Evolutionary conservation across 2,329 filamentous ascomycete species (phyloP).

Genomic region (Diaporthe sp.): DNA sequence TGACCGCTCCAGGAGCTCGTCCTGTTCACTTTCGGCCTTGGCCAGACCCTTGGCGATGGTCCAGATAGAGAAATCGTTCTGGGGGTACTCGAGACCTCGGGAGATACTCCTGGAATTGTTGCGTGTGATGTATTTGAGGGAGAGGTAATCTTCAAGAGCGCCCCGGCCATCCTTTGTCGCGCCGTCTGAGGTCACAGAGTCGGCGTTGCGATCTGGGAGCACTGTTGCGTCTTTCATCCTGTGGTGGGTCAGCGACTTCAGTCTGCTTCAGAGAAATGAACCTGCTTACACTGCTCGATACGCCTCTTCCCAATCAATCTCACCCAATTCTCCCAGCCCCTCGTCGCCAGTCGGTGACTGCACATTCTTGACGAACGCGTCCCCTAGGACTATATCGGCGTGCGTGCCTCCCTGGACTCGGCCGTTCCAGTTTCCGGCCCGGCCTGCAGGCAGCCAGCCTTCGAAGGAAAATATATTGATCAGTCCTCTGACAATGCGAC

Average conservation of each 20-base stretch:
- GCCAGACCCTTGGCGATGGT: slow-evolving; percentile 52
- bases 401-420: slow-evolving; percentile 65
- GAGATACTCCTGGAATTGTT: slow-evolving; percentile 58
- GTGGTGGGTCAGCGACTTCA: neutral
- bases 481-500: slow-evolving; percentile 59
- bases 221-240: slow-evolving; percentile 60
- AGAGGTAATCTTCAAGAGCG: slow-evolving; percentile 63
- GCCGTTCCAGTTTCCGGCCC: slow-evolving; percentile 64
- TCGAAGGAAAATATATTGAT: slow-evolving; percentile 64
- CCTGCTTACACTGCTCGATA: slow-evolving; percentile 51
- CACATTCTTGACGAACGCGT: slow-evolving; percentile 61
- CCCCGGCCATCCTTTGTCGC: slow-evolving; percentile 63
- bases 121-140: slow-evolving; percentile 61
- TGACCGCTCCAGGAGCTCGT: slow-evolving; percentile 1
- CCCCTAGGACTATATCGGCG: slow-evolving; percentile 66
- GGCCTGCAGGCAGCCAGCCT: slow-evolving; percentile 60
- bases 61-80: slow-evolving; percentile 64
- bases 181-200: slow-evolving; percentile 56
- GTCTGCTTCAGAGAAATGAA: neutral
- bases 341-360: neutral
- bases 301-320: slow-evolving; percentile 53
- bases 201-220: slow-evolving; percentile 56
- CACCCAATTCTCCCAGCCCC: slow-evolving; percentile 42
- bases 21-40: neutral
- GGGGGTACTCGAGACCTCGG: slow-evolving; percentile 61